These are phyloP conservation scores for Monilinia laxa DNA, from an alignment of 2,329 filamentous ascomycete species.

Conservation along the genomic window DNA sequence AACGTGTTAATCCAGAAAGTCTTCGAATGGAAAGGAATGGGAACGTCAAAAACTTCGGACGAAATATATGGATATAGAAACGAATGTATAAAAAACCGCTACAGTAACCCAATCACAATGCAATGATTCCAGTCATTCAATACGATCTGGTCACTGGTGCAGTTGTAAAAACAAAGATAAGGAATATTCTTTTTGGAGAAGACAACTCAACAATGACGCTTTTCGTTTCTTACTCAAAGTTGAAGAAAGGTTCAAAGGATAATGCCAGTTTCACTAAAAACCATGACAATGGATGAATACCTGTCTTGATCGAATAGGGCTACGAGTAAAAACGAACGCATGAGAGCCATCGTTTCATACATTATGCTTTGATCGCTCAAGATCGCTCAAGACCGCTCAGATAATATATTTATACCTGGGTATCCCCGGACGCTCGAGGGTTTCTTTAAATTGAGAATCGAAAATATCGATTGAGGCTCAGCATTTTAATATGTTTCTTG, in stretches of 20 bases:
- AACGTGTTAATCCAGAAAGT: background rate
- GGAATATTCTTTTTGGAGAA: background rate
- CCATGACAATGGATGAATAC: background rate
- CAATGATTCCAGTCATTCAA: constrained; percentile 12
- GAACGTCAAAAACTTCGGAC: constrained; percentile 7
- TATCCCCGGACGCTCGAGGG: constrained; percentile 11
- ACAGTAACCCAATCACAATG: background rate
- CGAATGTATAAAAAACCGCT: background rate
- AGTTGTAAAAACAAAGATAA: background rate
- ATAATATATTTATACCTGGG: constrained; percentile 6
- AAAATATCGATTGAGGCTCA: background rate
- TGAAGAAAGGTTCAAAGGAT: constrained; percentile 14
- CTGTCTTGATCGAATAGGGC: background rate
- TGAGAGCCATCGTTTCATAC: constrained; percentile 7
- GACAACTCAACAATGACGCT: constrained; percentile 10
- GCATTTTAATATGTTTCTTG: background rate
- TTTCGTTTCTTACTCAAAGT: constrained; percentile 1
- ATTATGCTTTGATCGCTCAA: constrained; percentile 18
- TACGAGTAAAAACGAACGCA: background rate
- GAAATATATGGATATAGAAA: constrained; percentile 18
- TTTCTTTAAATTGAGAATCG: background rate
- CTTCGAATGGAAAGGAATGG: background rate
- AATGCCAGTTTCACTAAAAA: constrained; percentile 16
- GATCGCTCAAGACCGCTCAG: constrained; percentile 7
- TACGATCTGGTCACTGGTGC: background rate